Conservation (phyloP, 768 basidiomycete species). For the Auriscalpium orientale region DNA sequence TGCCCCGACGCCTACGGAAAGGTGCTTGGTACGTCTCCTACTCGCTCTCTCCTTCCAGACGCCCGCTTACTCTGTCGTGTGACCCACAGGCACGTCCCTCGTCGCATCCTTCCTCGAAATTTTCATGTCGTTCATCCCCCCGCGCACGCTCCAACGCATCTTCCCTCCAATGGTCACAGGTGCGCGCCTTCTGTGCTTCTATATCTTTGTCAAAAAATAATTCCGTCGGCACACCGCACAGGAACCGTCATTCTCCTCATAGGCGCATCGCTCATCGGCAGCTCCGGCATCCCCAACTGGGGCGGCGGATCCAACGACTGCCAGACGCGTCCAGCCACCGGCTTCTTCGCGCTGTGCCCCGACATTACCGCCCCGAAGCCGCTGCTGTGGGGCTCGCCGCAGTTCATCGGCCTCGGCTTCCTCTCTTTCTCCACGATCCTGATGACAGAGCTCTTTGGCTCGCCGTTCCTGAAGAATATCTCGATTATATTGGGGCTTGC, state of each 20-base stretch:
- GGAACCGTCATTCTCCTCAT: slow-evolving; percentile 78
- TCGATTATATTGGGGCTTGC: slow-evolving; percentile 69
- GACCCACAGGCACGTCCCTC: slow-evolving; percentile 53
- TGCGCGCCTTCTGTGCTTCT: slow-evolving; percentile 5
- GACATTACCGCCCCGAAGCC: slow-evolving; percentile 63
- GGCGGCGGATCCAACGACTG: slow-evolving; percentile 79
- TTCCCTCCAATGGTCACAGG: slow-evolving; percentile 82
- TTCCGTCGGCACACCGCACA: slow-evolving; percentile 13
- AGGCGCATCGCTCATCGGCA: slow-evolving; percentile 68
- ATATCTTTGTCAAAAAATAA: too few relatives aligned
- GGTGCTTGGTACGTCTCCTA: slow-evolving; percentile 46
- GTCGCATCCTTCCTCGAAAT: slow-evolving; percentile 79
- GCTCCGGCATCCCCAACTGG: slow-evolving; percentile 74
- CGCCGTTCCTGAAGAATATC: slow-evolving; percentile 77
- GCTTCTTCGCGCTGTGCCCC: slow-evolving; percentile 68
- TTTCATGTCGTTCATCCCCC: slow-evolving; percentile 66
- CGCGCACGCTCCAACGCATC: slow-evolving; percentile 50
- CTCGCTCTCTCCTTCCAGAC: not conserved
- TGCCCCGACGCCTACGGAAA: slow-evolving; percentile 81
- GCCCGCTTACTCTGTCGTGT: not conserved
- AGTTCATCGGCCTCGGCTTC: slow-evolving; percentile 85
- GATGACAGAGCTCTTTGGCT: slow-evolving; percentile 75
- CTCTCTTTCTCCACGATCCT: slow-evolving; percentile 72
- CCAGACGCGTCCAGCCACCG: slow-evolving; percentile 46
- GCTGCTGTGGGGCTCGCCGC: slow-evolving; percentile 72